Base-by-base conservation (phyloP, 306 rosid species). In the Medicago truncatula region DNA sequence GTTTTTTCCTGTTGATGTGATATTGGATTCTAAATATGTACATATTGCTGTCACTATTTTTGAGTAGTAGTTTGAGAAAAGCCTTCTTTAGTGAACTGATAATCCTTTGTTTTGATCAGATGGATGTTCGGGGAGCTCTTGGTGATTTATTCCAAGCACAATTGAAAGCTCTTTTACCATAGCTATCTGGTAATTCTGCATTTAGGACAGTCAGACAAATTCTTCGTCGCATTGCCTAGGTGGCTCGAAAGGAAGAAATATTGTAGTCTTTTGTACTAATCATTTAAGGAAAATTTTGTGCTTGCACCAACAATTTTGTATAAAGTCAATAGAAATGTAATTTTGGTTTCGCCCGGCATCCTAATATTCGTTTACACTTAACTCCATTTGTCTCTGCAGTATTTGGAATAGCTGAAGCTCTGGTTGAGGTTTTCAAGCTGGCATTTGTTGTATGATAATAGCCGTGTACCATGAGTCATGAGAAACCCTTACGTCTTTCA, bases 41-140 rank as follows among this genome's bases (percentile, higher is more conserved):
- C 38, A 23, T 11, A 5, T 36, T 53, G 62, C 40, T 71, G 38
- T 34, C 6, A 15, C 43, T 5, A 3, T 13, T 61, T 61, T 31
- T 54, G 52, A n/a, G 39, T 6, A 23, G 4, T 15, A 38, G 44
- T 38, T 31, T 61, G 8, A 61, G 15, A 43, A 52, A 49, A 39
- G 39, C 63, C 39, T 69, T 16, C 38, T 39, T n/a, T 36, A 44
- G 31, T 74, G 25, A 73, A 62, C 78, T 84, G 76, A 80, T 75
- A 63, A 44, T 75, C 62, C 70, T 13, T 75, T 67, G 81, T 7
- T 83, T 77, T 84, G 64, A 80, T 80, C 92, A 96, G 99, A 92
- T 96, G 93, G 98, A 96, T 70, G 80, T 96, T 73, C 98, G 99
- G 36, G 98, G 96, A 79, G 94, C 96, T 38, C 98, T 96, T 31